These are phyloP conservation scores for Cystobasidium onofrii DNA, from an alignment of 768 basidiomycete genomes.

Conservation along the genomic window DNA sequence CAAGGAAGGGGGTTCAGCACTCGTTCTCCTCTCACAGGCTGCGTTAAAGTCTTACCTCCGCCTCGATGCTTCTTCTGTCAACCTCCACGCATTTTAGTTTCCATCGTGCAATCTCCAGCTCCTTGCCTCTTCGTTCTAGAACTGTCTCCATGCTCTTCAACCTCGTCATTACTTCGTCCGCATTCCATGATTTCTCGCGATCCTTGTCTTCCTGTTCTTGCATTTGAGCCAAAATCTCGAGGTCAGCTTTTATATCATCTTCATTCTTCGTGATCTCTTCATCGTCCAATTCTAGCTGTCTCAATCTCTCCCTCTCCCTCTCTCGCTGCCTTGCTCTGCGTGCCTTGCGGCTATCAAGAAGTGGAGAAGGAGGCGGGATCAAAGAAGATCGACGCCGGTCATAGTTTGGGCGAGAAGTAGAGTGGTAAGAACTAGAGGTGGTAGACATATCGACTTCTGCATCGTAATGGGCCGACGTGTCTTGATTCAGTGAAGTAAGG, in stretches of 20 bases:
- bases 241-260: not conserved
- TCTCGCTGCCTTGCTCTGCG: not conserved
- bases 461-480: not conserved
- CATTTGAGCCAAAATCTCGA: not conserved
- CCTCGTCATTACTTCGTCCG: not conserved
- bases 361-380: not conserved
- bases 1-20: too few species aligned
- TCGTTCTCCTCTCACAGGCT: too few species aligned
- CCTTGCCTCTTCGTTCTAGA: constrained; percentile 23
- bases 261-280: constrained; percentile 6
- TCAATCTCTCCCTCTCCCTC: not conserved
- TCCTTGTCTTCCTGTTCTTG: not conserved
- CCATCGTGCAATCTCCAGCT: constrained; percentile 33
- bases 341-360: not conserved
- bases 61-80: constrained; percentile 17
- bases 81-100: constrained; percentile 33
- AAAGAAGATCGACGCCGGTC: not conserved
- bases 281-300: constrained; percentile 4
- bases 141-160: constrained; percentile 15
- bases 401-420: not conserved
- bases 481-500: not conserved
- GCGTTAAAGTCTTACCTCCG: not conserved
- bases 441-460: constrained; percentile 7
- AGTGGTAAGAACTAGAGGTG: not conserved
- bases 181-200: not conserved